Base-by-base conservation (phyloP, 495 filamentous ascomycete genomes). In the Hypoxylon perforatum region DNA sequence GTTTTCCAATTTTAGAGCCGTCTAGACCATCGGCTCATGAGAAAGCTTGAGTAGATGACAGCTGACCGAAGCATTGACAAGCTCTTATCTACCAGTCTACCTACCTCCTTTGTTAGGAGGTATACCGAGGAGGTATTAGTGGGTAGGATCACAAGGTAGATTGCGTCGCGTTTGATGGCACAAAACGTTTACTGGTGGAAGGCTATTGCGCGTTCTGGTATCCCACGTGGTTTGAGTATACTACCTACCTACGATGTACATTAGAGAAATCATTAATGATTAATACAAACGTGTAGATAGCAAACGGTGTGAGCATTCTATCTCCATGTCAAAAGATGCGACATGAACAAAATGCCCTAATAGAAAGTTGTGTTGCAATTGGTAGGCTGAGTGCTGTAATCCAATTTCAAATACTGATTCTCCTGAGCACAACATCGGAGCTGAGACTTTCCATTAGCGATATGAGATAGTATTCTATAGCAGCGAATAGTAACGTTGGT, bases 1-100 rank as follows among this genome's bases (percentile, higher is more conserved):
- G 35, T 41, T 36, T 52, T 61, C 57, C 57, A 61, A 45, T 61
- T 61, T 61, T 61, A 61, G 57, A 39, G 23, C 15, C 28, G 19
- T 60, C 57, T 51, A 60, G 57, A 60, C 21, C 45, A 51, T 60
- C 47, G 47, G 47, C 57, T 60, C 50, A 17, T 51, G 46, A 10
- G 17, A 44, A 44, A 44, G 41, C 41, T 44, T 19, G 39, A 42
- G 14, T 42, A 15, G 39, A 11, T 44, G 6, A 21, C 15, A 4
- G 15, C 41, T 44, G 3, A 1, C 2, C 21, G 17, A 9, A 3
- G 38, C 15, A 15, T 44, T 21, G 41, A 44, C 41, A 2, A 44
- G 41, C 41, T 44, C 5, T 44, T 44, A 44, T 44, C 41, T 44
- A 39, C 3, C 3, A 3, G 36, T 14, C 36, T 39, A 21, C 41